These are phyloP conservation scores for Agrocybe chaxingu DNA, from an alignment of 768 basidiomycete genomes.

Conservation along the genomic window DNA sequence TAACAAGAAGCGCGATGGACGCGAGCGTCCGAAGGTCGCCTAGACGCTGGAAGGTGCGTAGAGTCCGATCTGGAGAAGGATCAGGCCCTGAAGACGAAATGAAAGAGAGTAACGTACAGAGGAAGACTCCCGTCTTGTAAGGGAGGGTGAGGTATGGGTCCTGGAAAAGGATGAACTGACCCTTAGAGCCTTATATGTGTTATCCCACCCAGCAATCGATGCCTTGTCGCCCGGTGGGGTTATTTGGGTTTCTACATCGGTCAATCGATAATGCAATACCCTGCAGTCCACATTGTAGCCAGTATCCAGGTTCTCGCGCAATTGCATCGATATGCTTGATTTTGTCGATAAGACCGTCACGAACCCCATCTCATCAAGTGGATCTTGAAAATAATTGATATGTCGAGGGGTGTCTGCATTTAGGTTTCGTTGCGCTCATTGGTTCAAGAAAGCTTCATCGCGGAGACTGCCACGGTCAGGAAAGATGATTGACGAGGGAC, in stretches of 20 bases:
- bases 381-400: no score
- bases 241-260: slow-evolving; percentile 18
- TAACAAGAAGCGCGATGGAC: slow-evolving; percentile 74
- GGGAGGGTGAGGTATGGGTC: slow-evolving; percentile 4
- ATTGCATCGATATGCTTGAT: no score
- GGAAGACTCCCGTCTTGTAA: not conserved
- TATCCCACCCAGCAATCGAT: no score
- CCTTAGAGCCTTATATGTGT: no score
- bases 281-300: not conserved
- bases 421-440: not conserved
- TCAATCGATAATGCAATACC: slow-evolving; percentile 14
- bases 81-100: not conserved
- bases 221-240: slow-evolving; percentile 3
- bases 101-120: not conserved
- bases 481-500: not conserved
- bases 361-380: not conserved
- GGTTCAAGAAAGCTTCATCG: slow-evolving; percentile 6
- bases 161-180: not conserved
- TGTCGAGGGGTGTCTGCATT: no score
- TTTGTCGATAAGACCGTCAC: not conserved
- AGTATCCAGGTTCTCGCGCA: no score
- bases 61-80: slow-evolving; percentile 21
- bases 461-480: slow-evolving; percentile 1
- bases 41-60: slow-evolving; percentile 46
- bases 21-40: slow-evolving; percentile 57